Evolutionary conservation across 345 rosid genomes (phyloP), one percentile per base, ranked within the genome.

Genomic region (Eutrema heterophyllum): DNA sequence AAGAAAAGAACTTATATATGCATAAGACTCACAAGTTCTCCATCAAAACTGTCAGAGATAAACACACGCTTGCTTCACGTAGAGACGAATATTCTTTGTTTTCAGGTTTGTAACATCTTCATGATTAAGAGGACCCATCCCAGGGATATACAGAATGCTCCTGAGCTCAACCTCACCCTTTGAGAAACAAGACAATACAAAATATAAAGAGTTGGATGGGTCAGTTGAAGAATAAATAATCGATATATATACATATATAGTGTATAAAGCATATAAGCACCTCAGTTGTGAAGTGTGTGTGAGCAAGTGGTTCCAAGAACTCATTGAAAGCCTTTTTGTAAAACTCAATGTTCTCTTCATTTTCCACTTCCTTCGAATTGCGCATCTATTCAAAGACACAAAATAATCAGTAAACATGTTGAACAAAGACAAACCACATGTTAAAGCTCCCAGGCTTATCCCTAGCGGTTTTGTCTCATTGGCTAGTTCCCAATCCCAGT

Each of bases 31-130:
- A 91, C 98, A 87, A 93, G 84, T 78, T 93, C 98, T 73, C 98
- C 98, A 80, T 94, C 98, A 82, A 91, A 94, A 82, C 91, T 97
- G 83, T 91, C 97, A 14, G 97, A 94, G 81, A 94, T 94, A 76
- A 94, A 94, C 49, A 94, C 98, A 13, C 97, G 90, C 79, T n/a
- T n/a, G n/a, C n/a, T 94, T 94, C 60, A 94, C 98, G 74, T 88
- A 83, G 71, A 91, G 64, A 2, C 96, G 87, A 46, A 91, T 91
- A 54, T 91, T 91, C 83, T 94, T 94, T 36, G 96, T 86, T 75
- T 94, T 94, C 2, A 97, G 93, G 68, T 89, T 94, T 7, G 83
- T 69, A 2, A 88, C 86, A 2, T 91, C 97, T 75, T 94, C 97
- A 29, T 89, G 89, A 21, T 91, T 91, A 30, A 91, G 88, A 77